These are phyloP conservation scores for Wallacemonas sp. DNA, from an alignment of 208 protist species.

Conservation along the genomic window DNA sequence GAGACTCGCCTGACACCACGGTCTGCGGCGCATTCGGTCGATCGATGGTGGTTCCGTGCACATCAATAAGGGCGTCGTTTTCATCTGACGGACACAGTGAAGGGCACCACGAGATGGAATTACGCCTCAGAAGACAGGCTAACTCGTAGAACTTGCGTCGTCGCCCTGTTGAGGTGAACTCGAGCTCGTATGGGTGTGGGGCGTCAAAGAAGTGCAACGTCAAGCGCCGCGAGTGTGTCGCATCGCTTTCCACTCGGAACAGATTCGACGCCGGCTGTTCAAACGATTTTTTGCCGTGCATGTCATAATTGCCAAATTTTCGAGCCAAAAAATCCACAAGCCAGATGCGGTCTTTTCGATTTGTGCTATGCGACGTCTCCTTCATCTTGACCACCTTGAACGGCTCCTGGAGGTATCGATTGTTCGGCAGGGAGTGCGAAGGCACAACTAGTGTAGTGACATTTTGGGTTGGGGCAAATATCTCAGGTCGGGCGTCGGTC, in stretches of 20 bases:
- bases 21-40: slow-evolving; percentile 25
- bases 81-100: slow-evolving; percentile 58
- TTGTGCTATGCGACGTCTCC: slow-evolving; percentile 20
- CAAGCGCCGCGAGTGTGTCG: slow-evolving; percentile 35
- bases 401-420: slow-evolving; percentile 54
- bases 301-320: slow-evolving; percentile 56
- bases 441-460: slow-evolving; percentile 41
- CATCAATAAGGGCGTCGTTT: slow-evolving; percentile 55
- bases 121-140: slow-evolving; percentile 49
- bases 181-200: slow-evolving; percentile 64
- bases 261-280: slow-evolving; percentile 44
- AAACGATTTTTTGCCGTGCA: slow-evolving; percentile 50
- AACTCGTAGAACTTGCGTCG: slow-evolving; percentile 79
- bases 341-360: slow-evolving; percentile 68
- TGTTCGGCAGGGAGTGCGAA: slow-evolving; percentile 71
- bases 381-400: slow-evolving; percentile 66
- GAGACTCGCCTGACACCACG: slow-evolving; percentile 42
- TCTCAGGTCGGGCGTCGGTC: slow-evolving; percentile 32
- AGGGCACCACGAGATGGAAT: slow-evolving; percentile 78
- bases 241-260: slow-evolving; percentile 67
- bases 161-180: slow-evolving; percentile 52
- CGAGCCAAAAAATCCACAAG: slow-evolving; percentile 57
- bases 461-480: slow-evolving; percentile 37
- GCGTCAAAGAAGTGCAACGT: slow-evolving; percentile 76
- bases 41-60: slow-evolving; percentile 73